Base-by-base conservation (phyloP, 768 basidiomycete genomes). In the Daedaleopsis nitida region DNA sequence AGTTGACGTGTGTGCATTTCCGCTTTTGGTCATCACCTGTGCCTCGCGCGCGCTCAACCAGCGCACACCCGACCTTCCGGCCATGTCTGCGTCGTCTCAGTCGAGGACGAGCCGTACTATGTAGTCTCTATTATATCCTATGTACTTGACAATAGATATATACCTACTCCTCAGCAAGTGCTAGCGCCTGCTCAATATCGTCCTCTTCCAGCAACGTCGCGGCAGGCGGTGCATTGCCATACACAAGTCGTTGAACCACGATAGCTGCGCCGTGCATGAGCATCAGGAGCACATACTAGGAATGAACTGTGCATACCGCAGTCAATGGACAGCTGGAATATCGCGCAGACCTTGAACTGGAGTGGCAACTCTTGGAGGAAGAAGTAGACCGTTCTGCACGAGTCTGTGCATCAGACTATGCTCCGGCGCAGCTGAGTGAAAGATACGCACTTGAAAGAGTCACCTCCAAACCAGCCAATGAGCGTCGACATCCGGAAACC, bases 401-500 rank as follows among this genome's bases (percentile, higher is more conserved):
- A 17, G 7, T 16, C 24, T 27, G 5, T 44, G 38, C 17, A 5
- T 10, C 21, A 16, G 7, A 55, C 1, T 13, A 35, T 38, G n/a
- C 43, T 27, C 16, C 12, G 19, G 10, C 14, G 32, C 11, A 35
- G 6, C 5, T 38, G 34, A 7, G 1, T 23, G 44, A 67, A 43
- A 49, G 52, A 21, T 16, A 62, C 80, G 63, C 67, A 92, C 92
- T 94, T 94, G 83, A 91, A 94, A 17, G 84, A 73, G 74, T 94
- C 92, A 64, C 92, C 92, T 60, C 88, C 91, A 49, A 84, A 76
- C 92, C 92, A 94, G 34, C 92, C 92, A 38, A 92, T 69, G 52
- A 94, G 73, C 2, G 92, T 94, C 8, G 91, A 91, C 73, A 85
- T 82, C 37, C 92, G 84, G 75, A 94, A 94, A 38, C 92, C 92